Evolutionary conservation across 169 alveolate species (phyloP).

Genomic region (Eimeria necatrix): DNA sequence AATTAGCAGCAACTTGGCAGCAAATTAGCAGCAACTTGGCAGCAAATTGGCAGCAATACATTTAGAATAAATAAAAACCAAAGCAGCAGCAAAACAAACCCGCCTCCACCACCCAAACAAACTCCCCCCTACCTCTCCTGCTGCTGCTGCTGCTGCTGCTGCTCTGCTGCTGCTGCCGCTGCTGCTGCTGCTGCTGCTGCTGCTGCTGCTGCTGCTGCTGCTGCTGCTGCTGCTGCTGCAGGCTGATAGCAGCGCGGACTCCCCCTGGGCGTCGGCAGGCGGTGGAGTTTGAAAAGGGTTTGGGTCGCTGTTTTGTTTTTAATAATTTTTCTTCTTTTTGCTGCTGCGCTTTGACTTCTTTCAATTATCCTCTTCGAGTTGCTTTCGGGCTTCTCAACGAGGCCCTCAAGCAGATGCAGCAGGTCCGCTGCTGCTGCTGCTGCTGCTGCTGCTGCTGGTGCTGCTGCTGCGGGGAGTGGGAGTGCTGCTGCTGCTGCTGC

Average conservation of each 20-base stretch:
- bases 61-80: no score
- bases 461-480: no score
- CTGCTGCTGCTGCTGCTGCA: constrained; percentile 39
- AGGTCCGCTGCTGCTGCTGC: constrained; percentile 23
- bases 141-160: no score
- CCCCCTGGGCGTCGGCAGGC: constrained; percentile 92
- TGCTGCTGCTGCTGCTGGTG: not conserved
- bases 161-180: no score
- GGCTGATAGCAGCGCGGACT: constrained; percentile 91
- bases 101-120: no score
- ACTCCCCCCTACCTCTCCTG: no score
- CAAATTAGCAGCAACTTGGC: no score
- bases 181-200: no score
- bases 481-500: no score
- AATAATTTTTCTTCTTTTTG: constrained; percentile 84
- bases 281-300: constrained; percentile 91
- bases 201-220: not conserved
- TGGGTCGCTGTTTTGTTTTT: constrained; percentile 84
- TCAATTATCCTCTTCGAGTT: constrained; percentile 90
- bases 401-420: constrained; percentile 76
- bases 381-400: constrained; percentile 88
- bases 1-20: no score
- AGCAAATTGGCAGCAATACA: no score
- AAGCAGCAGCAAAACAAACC: no score
- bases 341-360: constrained; percentile 85